These are phyloP conservation scores for Pulicaria dysenterica DNA, from an alignment of 129 eudicot genomes.

Conservation along the genomic window DNA sequence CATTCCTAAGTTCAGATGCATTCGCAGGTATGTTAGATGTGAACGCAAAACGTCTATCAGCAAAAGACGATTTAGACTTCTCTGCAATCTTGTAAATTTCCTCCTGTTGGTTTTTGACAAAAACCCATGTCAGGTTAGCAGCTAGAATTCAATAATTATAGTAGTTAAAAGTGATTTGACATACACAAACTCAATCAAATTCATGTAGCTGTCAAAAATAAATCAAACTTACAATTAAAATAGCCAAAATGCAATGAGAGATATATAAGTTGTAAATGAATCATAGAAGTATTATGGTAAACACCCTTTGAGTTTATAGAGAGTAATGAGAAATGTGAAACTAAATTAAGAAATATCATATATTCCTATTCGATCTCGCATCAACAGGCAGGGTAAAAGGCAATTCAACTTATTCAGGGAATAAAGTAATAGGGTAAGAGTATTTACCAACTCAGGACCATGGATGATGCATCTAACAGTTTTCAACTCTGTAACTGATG, in stretches of 20 bases:
- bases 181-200: too few species aligned
- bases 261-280: background rate
- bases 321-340: background rate
- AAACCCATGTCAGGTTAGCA: background rate
- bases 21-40: background rate
- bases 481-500: constrained; percentile 18
- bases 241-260: background rate
- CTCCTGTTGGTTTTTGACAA: constrained; percentile 2
- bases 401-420: background rate
- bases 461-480: constrained; percentile 7
- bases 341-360: too few species aligned
- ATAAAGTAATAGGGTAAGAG: background rate
- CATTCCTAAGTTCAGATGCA: too few species aligned
- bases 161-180: too few species aligned
- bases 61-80: constrained; percentile 7
- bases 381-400: background rate
- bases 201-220: too few species aligned
- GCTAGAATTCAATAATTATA: too few species aligned
- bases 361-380: too few species aligned
- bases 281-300: background rate
- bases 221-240: too few species aligned
- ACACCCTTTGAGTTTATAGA: background rate
- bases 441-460: constrained; percentile 5
- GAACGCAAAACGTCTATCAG: background rate
- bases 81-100: constrained; percentile 19